A percentile compares a stretch with the other conserved stretches of the same genome.
Conservation (phyloP, 306 rosid genomes). For the Styphnolobium japonicum region DNA sequence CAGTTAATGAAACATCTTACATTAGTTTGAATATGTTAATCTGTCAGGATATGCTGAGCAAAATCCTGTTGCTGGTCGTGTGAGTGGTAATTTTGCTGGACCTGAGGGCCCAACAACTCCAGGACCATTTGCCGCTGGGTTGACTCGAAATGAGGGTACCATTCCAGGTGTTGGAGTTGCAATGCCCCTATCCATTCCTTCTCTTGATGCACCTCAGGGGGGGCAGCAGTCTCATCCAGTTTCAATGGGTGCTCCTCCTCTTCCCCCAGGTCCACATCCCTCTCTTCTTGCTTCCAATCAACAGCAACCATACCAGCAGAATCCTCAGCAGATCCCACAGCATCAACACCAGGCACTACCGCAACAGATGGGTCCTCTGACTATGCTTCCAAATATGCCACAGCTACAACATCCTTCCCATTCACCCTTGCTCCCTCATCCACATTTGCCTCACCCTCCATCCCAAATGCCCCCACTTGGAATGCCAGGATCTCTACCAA, state of each 20-base stretch:
- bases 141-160: constrained; percentile 89
- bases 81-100: constrained; percentile 60
- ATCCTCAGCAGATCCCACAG: constrained; percentile 84
- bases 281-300: constrained; percentile 86
- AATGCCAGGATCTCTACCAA: constrained; percentile 63
- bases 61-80: constrained; percentile 70
- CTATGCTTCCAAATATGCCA: constrained; percentile 79
- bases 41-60: constrained; percentile 82
- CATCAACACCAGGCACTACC: constrained; percentile 72
- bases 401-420: constrained; percentile 90
- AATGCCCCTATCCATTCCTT: constrained; percentile 75
- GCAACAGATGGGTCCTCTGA: constrained; percentile 72
- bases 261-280: constrained; percentile 99
- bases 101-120: constrained; percentile 91
- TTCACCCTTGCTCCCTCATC: constrained; percentile 79
- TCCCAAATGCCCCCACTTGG: constrained; percentile 85
- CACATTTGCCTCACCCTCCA: constrained; percentile 82
- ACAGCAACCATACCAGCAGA: constrained; percentile 82
- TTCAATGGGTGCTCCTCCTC: constrained; percentile 94
- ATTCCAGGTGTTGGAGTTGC: constrained; percentile 98
- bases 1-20: constrained; percentile 12
- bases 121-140: constrained; percentile 83
- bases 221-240: constrained; percentile 75
- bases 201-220: constrained; percentile 75
- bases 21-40: constrained; percentile 19